Conservation (phyloP, 306 rosid species). For the Dalbergia oliveri region DNA sequence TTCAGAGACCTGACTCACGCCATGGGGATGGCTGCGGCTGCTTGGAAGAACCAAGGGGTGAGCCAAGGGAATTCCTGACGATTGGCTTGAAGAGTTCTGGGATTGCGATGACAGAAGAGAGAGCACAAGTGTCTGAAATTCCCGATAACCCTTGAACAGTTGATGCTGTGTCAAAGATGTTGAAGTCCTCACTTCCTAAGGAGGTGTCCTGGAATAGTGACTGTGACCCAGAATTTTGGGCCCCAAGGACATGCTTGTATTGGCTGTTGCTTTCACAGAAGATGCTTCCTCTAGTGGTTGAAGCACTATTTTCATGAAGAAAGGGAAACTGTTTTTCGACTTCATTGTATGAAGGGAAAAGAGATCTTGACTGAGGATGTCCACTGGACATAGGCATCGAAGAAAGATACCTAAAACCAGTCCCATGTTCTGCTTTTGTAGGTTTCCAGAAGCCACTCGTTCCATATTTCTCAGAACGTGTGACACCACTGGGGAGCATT, state of each 20-base stretch:
- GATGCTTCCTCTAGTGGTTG: constrained; percentile 58
- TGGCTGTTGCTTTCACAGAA: constrained; percentile 56
- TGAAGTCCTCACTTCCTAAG: constrained; percentile 69
- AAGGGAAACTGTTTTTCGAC: constrained; percentile 61
- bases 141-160: constrained; percentile 65
- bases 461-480: constrained; percentile 58
- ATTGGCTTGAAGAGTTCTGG: constrained; percentile 71
- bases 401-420: constrained; percentile 52
- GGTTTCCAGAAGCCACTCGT: constrained; percentile 57
- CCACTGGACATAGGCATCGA: constrained; percentile 55
- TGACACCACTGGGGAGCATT: constrained; percentile 57
- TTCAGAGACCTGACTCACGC: constrained; percentile 59
- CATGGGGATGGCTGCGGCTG: constrained; percentile 62
- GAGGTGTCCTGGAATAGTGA: constrained; percentile 53
- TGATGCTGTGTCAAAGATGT: constrained; percentile 60
- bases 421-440: constrained; percentile 61
- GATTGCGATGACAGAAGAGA: constrained; percentile 99
- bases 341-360: constrained; percentile 46
- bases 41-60: constrained; percentile 60
- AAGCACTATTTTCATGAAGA: constrained; percentile 60
- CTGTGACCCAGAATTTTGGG: constrained; percentile 51
- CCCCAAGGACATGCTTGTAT: constrained; percentile 48
- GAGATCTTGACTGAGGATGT: constrained; percentile 57
- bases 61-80: constrained; percentile 68
- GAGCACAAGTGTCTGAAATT: constrained; percentile 81